phyloP scores from a whole-genome alignment of 192 early-diverging fungal species.

The Globomyces pollinis-pini region DNA sequence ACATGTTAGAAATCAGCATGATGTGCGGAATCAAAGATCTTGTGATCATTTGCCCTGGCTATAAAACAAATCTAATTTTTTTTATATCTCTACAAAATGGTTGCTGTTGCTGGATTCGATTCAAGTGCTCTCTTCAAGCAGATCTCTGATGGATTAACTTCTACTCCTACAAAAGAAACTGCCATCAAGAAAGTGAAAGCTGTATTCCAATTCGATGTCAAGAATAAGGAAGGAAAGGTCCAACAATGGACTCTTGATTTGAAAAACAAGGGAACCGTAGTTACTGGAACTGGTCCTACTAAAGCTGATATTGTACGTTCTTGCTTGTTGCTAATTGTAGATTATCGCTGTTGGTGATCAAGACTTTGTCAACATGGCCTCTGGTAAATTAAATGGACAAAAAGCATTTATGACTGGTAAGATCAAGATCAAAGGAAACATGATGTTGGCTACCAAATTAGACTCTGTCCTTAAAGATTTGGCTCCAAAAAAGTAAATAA shows the following conservation, averaged over 20 bases:
- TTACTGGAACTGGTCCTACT: conserved; percentile 12
- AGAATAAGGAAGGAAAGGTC: conserved; percentile 24
- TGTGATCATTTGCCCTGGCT: no score
- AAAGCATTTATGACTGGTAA: conserved; percentile 40
- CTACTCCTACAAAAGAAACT: conserved; percentile 51
- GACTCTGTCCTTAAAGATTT: background rate
- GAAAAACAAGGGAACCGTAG: conserved; percentile 24
- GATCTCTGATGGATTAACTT: conserved; percentile 49
- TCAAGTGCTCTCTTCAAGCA: conserved; percentile 68
- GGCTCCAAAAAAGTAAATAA: background rate
- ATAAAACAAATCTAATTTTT: no score
- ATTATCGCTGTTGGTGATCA: conserved; percentile 28
- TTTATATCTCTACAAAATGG: no score
- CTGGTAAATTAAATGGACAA: conserved; percentile 36
- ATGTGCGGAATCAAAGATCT: no score
- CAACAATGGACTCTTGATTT: conserved; percentile 37
- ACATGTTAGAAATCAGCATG: no score
- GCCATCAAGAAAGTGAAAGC: conserved; percentile 70
- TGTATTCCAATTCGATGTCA: conserved; percentile 24
- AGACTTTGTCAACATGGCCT: conserved; percentile 37
- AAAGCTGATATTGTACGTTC: conserved; percentile 40
- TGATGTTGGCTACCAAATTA: conserved; percentile 13
- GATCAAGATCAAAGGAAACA: conserved; percentile 41
- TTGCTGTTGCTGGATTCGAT: conserved; percentile 66
- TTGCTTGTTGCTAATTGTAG: no score